Evolutionary conservation across 345 rosid species (phyloP).

Genomic region (Eucalyptus paniculata): DNA sequence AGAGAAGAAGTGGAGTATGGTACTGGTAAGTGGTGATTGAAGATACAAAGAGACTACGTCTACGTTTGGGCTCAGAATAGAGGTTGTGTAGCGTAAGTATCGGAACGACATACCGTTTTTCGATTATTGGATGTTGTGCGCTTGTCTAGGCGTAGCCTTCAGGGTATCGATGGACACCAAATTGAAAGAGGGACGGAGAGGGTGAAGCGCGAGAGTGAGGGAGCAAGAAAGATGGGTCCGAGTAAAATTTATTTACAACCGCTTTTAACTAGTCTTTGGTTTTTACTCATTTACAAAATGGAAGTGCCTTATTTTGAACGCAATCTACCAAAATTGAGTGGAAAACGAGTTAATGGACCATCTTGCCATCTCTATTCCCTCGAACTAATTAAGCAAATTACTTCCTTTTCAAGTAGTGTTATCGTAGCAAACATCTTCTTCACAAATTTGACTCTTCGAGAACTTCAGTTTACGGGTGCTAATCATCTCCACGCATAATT

Average conservation of each 20-base stretch:
- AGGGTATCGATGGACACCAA: background rate
- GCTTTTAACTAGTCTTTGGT: no score
- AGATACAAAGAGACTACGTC: background rate
- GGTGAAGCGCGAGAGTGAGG: background rate
- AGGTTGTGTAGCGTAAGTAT: no score
- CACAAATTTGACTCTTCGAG: background rate
- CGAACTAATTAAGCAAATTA: background rate
- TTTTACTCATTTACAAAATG: background rate
- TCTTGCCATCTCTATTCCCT: background rate
- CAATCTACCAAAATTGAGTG: background rate
- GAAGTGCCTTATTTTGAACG: background rate
- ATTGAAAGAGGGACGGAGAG: background rate
- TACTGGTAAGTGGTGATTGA: background rate
- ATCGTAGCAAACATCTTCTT: background rate
- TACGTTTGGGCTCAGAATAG: background rate
- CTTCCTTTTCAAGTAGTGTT: background rate
- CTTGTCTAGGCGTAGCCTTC: background rate
- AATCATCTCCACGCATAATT: background rate
- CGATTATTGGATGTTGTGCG: background rate
- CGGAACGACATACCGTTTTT: background rate
- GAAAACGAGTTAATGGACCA: background rate
- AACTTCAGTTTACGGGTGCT: no score
- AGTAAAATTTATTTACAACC: no score
- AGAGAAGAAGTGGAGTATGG: background rate
- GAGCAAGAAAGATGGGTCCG: background rate